Evolutionary conservation across 2,329 filamentous ascomycete species (phyloP).

Genomic region (Fusarium sp.): DNA sequence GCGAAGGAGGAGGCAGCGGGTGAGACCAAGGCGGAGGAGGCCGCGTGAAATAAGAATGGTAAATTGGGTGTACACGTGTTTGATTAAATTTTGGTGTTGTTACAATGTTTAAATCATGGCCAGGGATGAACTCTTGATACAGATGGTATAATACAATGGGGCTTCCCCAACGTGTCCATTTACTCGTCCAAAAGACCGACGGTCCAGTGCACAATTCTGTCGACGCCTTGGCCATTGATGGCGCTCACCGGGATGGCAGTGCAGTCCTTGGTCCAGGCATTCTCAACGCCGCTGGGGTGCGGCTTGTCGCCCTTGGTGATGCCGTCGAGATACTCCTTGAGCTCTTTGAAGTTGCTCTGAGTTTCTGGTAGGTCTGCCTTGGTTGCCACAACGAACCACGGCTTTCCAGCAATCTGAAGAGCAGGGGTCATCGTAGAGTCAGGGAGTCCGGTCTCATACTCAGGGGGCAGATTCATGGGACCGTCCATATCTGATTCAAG

Average conservation of each 20-base stretch:
- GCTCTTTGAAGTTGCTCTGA: conserved; percentile 77
- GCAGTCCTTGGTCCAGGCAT: conserved; percentile 70
- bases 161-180: not conserved
- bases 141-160: conserved; percentile 41
- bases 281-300: conserved; percentile 78
- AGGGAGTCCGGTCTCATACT: conserved; percentile 25
- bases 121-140: conserved; percentile 31
- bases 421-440: conserved; percentile 44
- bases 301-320: conserved; percentile 71
- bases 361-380: conserved; percentile 89
- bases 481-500: conserved; percentile 60
- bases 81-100: conserved; percentile 37
- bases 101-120: conserved; percentile 35
- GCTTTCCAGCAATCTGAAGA: conserved; percentile 90
- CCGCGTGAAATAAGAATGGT: conserved; percentile 28
- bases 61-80: conserved; percentile 31
- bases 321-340: conserved; percentile 77
- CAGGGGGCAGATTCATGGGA: conserved; percentile 42
- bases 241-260: conserved; percentile 88
- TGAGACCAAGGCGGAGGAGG: conserved; percentile 30
- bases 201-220: conserved; percentile 78
- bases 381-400: conserved; percentile 96
- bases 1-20: conserved; percentile 14
- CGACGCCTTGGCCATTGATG: conserved; percentile 86
- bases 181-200: conserved; percentile 73